Conservation (phyloP, 495 filamentous ascomycete genomes). For the Aspergillus nanangensis region DNA sequence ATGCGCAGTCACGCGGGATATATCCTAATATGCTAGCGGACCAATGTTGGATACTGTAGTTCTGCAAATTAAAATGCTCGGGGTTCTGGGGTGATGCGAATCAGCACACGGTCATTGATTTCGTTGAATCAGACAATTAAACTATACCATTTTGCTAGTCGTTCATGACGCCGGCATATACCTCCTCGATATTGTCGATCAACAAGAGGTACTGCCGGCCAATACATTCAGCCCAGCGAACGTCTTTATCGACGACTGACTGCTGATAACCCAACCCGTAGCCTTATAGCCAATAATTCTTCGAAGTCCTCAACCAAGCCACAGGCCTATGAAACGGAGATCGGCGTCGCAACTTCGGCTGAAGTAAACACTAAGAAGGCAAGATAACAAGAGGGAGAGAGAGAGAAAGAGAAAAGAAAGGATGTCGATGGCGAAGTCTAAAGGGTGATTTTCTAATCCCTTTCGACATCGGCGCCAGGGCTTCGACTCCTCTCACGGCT, state of each 20-base stretch:
- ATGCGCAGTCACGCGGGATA: not conserved
- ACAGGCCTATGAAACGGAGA: too few species aligned
- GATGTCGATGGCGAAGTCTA: not conserved
- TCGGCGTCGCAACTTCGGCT: not conserved
- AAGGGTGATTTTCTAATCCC: conserved; percentile 21
- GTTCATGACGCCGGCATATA: conserved; percentile 29
- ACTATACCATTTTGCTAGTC: conserved; percentile 26
- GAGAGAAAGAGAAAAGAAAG: not conserved
- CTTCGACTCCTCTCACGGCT: conserved; percentile 60
- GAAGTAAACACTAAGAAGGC: not conserved
- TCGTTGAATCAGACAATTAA: not conserved
- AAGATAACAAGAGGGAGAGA: not conserved
- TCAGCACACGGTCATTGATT: conserved; percentile 1
- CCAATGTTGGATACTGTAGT: not conserved
- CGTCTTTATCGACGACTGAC: not conserved
- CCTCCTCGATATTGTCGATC: not conserved
- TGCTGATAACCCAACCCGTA: not conserved
- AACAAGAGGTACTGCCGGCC: not conserved
- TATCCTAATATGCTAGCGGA: not conserved
- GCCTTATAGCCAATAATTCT: not conserved
- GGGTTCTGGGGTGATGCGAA: not conserved
- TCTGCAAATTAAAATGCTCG: conserved; percentile 4
- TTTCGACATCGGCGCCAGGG: conserved; percentile 37
- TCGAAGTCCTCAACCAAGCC: too few species aligned
- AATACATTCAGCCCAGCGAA: not conserved